Conservation (phyloP, 192 early-diverging fungal species). For the Coemansia sp. region DNA sequence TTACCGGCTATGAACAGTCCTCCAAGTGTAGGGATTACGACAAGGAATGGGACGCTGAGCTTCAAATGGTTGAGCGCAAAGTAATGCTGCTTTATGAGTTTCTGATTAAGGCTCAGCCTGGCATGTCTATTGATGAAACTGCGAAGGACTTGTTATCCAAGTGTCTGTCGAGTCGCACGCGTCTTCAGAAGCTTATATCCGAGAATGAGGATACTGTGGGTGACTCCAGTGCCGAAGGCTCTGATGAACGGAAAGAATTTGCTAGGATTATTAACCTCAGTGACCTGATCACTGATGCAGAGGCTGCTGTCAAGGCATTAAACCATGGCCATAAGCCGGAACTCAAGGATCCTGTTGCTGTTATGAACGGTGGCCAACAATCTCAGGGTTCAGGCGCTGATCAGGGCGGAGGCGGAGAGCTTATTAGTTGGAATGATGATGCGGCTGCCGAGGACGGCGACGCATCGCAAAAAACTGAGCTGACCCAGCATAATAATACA, state of each 20-base stretch:
- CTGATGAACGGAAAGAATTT: slow-evolving; percentile 24
- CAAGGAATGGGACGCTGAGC: slow-evolving; percentile 73
- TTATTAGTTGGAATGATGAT: slow-evolving; percentile 35
- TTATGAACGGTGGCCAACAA: not conserved
- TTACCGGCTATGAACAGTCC: slow-evolving; percentile 89
- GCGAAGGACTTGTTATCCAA: slow-evolving; percentile 35
- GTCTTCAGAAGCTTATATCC: slow-evolving; percentile 41
- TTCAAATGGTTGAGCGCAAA: slow-evolving; percentile 79
- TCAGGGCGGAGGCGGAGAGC: slow-evolving; percentile 9
- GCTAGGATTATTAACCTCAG: slow-evolving; percentile 44
- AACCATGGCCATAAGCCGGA: slow-evolving; percentile 32
- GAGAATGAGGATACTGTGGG: slow-evolving; percentile 20
- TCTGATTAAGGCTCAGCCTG: slow-evolving; percentile 67
- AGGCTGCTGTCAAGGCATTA: slow-evolving; percentile 32
- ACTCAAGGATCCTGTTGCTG: not conserved
- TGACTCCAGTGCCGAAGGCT: slow-evolving; percentile 8
- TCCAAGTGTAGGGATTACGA: slow-evolving; percentile 71
- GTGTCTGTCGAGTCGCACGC: slow-evolving; percentile 36
- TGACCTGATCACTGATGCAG: slow-evolving; percentile 39
- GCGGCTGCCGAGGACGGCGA: slow-evolving; percentile 2
- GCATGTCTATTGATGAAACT: slow-evolving; percentile 47
- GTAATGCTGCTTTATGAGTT: slow-evolving; percentile 76
- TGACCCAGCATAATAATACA: not conserved
- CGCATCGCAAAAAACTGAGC: not conserved
- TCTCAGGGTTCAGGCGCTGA: not conserved